Conservation (phyloP, 1,139 yeast genomes). For the Yamadazyma pseudoaaseri region DNA sequence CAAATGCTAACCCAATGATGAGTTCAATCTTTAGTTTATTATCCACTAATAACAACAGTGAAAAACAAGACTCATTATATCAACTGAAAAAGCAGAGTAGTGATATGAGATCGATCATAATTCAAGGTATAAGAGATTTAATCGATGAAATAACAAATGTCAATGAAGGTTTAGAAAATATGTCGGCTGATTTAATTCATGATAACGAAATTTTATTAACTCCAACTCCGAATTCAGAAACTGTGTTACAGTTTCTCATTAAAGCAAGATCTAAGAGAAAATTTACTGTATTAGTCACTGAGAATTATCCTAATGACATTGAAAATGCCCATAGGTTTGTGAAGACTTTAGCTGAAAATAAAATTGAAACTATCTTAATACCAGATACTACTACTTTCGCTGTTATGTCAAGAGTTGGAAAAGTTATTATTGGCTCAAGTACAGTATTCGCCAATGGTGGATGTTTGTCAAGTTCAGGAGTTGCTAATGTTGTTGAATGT, state of each 20-base stretch:
- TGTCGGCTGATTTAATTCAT: constrained; percentile 91
- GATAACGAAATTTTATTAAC: constrained; percentile 90
- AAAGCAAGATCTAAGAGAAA: constrained; percentile 88
- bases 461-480: constrained; percentile 86
- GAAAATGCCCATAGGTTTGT: constrained; percentile 77
- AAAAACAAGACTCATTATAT: constrained; percentile 20
- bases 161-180: constrained; percentile 86
- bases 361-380: constrained; percentile 85
- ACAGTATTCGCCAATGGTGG: constrained; percentile 97
- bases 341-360: constrained; percentile 73
- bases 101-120: constrained; percentile 83
- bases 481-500: constrained; percentile 90
- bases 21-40: constrained; percentile 87
- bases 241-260: constrained; percentile 82
- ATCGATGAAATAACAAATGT: constrained; percentile 89
- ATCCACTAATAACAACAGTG: constrained; percentile 43
- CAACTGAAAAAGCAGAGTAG: constrained; percentile 46
- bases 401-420: constrained; percentile 96
- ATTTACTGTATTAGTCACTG: constrained; percentile 90
- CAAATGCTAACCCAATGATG: constrained; percentile 49
- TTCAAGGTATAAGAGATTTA: constrained; percentile 91
- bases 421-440: constrained; percentile 88
- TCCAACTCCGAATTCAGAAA: constrained; percentile 90
- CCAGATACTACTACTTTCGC: constrained; percentile 95
- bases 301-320: constrained; percentile 86